Evolutionary conservation across 345 rosid genomes (phyloP).

Genomic region (Passiflora organensis): DNA sequence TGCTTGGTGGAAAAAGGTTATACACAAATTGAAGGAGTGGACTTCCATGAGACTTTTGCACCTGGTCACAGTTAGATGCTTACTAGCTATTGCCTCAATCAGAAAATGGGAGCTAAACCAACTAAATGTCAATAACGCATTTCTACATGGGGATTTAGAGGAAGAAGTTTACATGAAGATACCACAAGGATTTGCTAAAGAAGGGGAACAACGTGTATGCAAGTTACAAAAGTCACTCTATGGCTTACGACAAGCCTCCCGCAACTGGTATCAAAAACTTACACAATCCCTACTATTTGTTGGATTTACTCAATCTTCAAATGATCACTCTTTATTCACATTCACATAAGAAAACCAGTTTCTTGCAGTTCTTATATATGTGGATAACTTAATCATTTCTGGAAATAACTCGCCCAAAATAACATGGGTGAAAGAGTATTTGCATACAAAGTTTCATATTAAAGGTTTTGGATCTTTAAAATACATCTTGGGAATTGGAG

Average conservation of each 20-base stretch:
- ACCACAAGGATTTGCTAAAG: background rate
- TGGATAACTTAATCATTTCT: background rate
- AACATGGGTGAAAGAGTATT: background rate
- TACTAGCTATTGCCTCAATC: background rate
- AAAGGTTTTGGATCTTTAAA: background rate
- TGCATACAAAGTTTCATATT: background rate
- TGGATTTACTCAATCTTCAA: background rate
- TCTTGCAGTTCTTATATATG: background rate
- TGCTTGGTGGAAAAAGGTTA: constrained; percentile 3
- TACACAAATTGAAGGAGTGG: constrained; percentile 1
- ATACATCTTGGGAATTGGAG: background rate
- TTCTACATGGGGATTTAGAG: background rate
- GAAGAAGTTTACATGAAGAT: constrained; percentile 3
- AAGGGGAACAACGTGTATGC: constrained; percentile 1
- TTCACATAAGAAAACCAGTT: background rate
- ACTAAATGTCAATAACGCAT: background rate
- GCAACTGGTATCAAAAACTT: background rate
- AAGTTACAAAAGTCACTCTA: background rate
- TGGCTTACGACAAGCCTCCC: background rate
- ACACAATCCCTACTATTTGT: background rate
- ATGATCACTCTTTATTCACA: background rate
- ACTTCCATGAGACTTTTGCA: constrained; percentile 8
- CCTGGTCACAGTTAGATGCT: background rate
- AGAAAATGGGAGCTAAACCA: background rate
- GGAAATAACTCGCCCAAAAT: background rate